These are phyloP conservation scores for Neopestalotiopsis clavispora DNA, from an alignment of 2,329 filamentous ascomycete species.

Conservation along the genomic window DNA sequence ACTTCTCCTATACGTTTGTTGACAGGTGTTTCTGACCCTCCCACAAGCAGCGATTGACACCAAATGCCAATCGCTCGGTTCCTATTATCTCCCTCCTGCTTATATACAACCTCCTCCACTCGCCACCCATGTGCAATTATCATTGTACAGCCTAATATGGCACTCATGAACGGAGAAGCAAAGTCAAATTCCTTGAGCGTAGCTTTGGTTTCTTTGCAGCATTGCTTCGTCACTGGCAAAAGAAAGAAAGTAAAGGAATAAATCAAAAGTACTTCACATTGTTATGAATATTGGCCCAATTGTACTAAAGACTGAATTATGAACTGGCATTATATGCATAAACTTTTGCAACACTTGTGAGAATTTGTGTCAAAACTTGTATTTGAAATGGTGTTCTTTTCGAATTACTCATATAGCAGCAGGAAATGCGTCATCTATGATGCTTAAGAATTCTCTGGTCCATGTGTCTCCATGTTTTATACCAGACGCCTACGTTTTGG, in stretches of 20 bases:
- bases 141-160: neutral
- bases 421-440: neutral
- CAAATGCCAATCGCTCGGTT: slow-evolving; percentile 14
- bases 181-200: slow-evolving; percentile 1
- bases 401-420: neutral
- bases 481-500: neutral
- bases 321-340: neutral
- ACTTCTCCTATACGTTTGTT: neutral
- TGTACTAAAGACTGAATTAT: neutral
- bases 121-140: neutral
- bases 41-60: neutral
- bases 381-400: neutral
- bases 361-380: neutral
- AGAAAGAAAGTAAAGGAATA: neutral
- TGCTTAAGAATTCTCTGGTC: neutral
- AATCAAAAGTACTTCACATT: neutral
- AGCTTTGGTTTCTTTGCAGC: slow-evolving; percentile 7
- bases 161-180: neutral
- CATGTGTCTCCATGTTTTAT: neutral
- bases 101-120: neutral
- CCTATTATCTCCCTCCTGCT: neutral
- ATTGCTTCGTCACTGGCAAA: neutral
- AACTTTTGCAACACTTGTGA: neutral
- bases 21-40: neutral
- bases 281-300: neutral